Conservation (phyloP, 768 basidiomycete genomes). For the Hydnomerulius pinastri region DNA sequence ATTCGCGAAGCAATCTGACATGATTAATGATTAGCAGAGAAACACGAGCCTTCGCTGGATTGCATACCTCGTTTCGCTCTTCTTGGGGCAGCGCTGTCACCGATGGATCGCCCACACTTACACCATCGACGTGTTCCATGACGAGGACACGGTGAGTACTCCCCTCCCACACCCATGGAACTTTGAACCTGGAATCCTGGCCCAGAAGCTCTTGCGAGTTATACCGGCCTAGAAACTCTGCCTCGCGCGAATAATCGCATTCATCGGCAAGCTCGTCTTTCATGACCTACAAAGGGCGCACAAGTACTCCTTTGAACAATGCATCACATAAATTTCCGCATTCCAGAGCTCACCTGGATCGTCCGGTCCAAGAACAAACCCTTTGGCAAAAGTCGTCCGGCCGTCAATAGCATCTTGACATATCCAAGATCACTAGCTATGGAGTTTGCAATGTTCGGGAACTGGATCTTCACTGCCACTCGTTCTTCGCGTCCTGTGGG, state of each 20-base stretch:
- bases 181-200: slow-evolving; percentile 66
- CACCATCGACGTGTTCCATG: slow-evolving; percentile 83
- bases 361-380: slow-evolving; percentile 92
- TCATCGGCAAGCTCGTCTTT: slow-evolving; percentile 89
- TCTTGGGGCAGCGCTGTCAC: slow-evolving; percentile 56
- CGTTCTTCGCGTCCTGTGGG: slow-evolving; percentile 56
- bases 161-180: slow-evolving; percentile 85
- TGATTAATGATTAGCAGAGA: not conserved
- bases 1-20: slow-evolving; percentile 79
- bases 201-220: slow-evolving; percentile 51
- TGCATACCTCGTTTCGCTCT: slow-evolving; percentile 71
- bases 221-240: slow-evolving; percentile 66
- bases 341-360: slow-evolving; percentile 51
- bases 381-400: slow-evolving; percentile 78
- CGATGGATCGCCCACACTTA: slow-evolving; percentile 71
- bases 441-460: slow-evolving; percentile 86
- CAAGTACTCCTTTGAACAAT: not conserved
- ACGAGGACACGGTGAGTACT: slow-evolving; percentile 84
- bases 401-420: slow-evolving; percentile 77
- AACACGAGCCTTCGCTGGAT: not conserved
- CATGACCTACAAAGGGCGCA: slow-evolving; percentile 61
- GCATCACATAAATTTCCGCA: not conserved
- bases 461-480: slow-evolving; percentile 90
- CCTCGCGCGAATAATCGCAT: slow-evolving; percentile 88
- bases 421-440: slow-evolving; percentile 89